Percentiles rank a stretch among this genome's conserved stretches.
These are phyloP conservation scores for Saksenaea oblongispora DNA, from an alignment of 371 early-diverging fungal genomes.

Conservation along the genomic window DNA sequence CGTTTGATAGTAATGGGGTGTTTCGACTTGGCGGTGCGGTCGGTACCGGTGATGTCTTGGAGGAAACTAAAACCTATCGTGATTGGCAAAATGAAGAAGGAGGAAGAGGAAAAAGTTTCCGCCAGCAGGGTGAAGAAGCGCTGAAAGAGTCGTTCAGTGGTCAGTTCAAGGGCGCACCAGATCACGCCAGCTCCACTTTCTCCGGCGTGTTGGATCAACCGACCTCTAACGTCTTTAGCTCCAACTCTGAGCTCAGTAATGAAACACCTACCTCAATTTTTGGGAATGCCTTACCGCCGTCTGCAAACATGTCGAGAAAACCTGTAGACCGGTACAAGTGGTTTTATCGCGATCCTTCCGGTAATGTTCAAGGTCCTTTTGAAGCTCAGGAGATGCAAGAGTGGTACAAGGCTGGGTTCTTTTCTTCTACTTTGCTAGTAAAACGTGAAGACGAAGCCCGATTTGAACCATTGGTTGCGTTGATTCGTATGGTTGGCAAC, in stretches of 20 bases:
- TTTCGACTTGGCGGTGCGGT: constrained; percentile 57
- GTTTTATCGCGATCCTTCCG: constrained; percentile 83
- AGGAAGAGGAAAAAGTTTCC: constrained; percentile 11
- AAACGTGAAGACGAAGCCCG: constrained; percentile 68
- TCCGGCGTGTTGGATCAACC: constrained; percentile 1
- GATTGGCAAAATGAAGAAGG: constrained; percentile 17
- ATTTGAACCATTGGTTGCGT: constrained; percentile 68
- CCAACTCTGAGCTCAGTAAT: not conserved
- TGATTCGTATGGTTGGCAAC: constrained; percentile 63
- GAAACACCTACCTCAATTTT: constrained; percentile 13
- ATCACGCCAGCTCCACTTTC: not conserved
- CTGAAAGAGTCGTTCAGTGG: constrained; percentile 10
- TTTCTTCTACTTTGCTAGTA: constrained; percentile 69
- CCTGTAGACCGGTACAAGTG: constrained; percentile 60
- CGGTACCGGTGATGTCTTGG: constrained; percentile 23
- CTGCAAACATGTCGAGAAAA: constrained; percentile 21
- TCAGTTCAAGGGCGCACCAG: constrained; percentile 5
- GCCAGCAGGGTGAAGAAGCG: constrained; percentile 14
- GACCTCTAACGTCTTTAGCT: not conserved
- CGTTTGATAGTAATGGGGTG: constrained; percentile 69
- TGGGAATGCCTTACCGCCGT: constrained; percentile 11
- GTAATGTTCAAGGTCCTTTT: constrained; percentile 81
- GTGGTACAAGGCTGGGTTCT: constrained; percentile 85
- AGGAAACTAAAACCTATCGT: constrained; percentile 16
- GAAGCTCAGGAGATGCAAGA: constrained; percentile 82